phyloP scores from a whole-genome alignment of 2,329 filamentous ascomycete genomes.

The Exophiala xenobiotica region DNA sequence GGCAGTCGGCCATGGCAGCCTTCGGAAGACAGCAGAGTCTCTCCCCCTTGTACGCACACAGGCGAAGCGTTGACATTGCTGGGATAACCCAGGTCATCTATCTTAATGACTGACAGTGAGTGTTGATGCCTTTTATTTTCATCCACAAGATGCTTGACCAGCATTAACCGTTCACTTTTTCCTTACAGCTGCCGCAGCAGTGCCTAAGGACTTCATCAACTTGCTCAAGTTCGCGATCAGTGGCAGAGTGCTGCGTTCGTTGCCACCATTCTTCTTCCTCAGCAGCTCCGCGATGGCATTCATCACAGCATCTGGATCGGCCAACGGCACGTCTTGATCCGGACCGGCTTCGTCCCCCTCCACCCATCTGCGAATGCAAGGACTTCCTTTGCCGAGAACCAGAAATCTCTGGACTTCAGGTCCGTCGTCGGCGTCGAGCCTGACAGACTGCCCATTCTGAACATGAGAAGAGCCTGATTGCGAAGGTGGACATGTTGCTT shows the following conservation, averaged over 20 bases:
- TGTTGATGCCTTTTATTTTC: too few species aligned
- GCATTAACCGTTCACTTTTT: too few species aligned
- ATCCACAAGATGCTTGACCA: too few species aligned
- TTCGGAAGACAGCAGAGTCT: too few species aligned
- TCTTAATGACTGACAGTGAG: too few species aligned
- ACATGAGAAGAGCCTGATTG: too few species aligned
- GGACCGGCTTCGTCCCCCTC: not conserved
- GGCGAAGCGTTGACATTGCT: too few species aligned
- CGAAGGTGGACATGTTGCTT: too few species aligned
- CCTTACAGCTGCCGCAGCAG: too few species aligned
- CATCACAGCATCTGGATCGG: not conserved
- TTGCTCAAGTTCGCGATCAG: conserved; percentile 67
- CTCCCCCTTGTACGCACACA: too few species aligned
- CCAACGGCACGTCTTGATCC: not conserved
- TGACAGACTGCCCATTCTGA: conserved; percentile 3
- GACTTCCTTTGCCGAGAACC: not conserved
- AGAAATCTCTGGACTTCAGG: conserved; percentile 32
- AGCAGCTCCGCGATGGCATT: not conserved
- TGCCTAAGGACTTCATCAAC: conserved; percentile 48
- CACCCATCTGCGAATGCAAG: not conserved
- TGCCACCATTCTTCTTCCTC: not conserved
- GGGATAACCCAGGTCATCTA: too few species aligned
- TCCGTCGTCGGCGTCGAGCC: not conserved
- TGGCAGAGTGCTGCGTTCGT: conserved; percentile 45
- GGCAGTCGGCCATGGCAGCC: too few species aligned